Conservation (phyloP, 129 eudicot genomes). For the Artemisia argyi region DNA sequence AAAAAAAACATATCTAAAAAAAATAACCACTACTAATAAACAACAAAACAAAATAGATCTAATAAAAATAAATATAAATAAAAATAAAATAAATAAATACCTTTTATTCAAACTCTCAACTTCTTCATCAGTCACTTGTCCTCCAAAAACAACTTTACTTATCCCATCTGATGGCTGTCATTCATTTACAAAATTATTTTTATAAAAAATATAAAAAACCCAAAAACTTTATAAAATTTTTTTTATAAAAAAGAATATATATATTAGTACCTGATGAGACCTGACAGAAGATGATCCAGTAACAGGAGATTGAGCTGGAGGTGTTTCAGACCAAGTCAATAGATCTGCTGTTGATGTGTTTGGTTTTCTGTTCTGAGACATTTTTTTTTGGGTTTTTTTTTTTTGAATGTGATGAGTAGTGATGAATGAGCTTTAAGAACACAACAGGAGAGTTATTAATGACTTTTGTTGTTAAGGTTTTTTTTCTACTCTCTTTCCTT, state of each 20-base stretch:
- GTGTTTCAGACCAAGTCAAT: slow-evolving; percentile 90
- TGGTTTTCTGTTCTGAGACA: too few relatives aligned
- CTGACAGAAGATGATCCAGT: slow-evolving; percentile 42
- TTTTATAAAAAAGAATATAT: neutral
- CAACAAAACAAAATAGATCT: neutral
- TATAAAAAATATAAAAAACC: too few relatives aligned
- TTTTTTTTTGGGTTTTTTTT: too few relatives aligned
- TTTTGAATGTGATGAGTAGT: too few relatives aligned
- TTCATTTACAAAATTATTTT: neutral
- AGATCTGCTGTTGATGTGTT: slow-evolving; percentile 84
- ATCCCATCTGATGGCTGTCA: slow-evolving; percentile 96
- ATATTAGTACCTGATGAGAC: slow-evolving; percentile 54
- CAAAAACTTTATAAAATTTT: neutral
- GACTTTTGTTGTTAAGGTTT: too few relatives aligned
- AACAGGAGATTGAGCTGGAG: slow-evolving; percentile 61
- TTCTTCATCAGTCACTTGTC: slow-evolving; percentile 97
- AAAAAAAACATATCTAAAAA: too few relatives aligned
- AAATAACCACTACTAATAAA: too few relatives aligned
- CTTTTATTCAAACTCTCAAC: slow-evolving; percentile 85
- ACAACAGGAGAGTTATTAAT: too few relatives aligned
- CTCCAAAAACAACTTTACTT: slow-evolving; percentile 94
- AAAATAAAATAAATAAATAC: slow-evolving; percentile 28
- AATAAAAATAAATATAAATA: neutral
- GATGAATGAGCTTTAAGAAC: too few relatives aligned
- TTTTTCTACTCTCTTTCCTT: neutral